A percentile compares a stretch with the other conserved stretches of the same genome.
These are phyloP conservation scores for Cochlearia excelsa DNA, from an alignment of 345 rosid genomes.

Conservation along the genomic window DNA sequence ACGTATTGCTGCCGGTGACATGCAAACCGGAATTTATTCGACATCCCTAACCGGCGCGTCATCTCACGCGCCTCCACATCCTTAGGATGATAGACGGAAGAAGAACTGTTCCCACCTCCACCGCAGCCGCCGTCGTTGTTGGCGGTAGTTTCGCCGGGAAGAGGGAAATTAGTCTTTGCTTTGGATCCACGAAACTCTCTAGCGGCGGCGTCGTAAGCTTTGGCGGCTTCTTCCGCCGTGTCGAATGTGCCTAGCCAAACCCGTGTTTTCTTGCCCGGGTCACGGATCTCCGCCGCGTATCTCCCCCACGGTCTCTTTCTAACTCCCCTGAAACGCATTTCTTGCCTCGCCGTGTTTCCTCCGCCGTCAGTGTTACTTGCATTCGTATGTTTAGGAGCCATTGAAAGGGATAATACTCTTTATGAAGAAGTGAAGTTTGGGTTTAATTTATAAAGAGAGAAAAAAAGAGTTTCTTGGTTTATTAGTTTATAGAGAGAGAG, in stretches of 20 bases:
- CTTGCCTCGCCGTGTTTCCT: conserved; percentile 19
- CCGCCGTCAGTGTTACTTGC: conserved; percentile 8
- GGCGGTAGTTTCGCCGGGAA: conserved; percentile 18
- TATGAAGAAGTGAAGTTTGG: not conserved
- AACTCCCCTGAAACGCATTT: conserved; percentile 57
- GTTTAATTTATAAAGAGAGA: not conserved
- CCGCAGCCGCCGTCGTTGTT: not conserved
- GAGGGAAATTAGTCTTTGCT: conserved; percentile 70
- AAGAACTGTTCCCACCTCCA: conserved; percentile 8
- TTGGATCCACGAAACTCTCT: conserved; percentile 61
- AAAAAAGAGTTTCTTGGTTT: too few relatives aligned
- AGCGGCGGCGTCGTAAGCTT: conserved; percentile 63
- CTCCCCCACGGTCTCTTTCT: conserved; percentile 78
- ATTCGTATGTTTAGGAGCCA: conserved; percentile 31
- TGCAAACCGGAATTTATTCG: conserved; percentile 49
- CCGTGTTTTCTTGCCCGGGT: conserved; percentile 62
- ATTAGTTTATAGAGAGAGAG: too few relatives aligned
- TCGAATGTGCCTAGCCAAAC: conserved; percentile 79
- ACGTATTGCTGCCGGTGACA: conserved; percentile 21
- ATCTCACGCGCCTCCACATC: conserved; percentile 5
- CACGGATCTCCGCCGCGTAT: conserved; percentile 78
- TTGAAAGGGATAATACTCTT: not conserved
- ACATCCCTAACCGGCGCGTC: conserved; percentile 28
- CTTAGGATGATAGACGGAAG: too few relatives aligned
- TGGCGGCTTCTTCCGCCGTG: conserved; percentile 68